phyloP scores from a whole-genome alignment of 2,329 filamentous ascomycete species.

The Neofusicoccum cordaticola region DNA sequence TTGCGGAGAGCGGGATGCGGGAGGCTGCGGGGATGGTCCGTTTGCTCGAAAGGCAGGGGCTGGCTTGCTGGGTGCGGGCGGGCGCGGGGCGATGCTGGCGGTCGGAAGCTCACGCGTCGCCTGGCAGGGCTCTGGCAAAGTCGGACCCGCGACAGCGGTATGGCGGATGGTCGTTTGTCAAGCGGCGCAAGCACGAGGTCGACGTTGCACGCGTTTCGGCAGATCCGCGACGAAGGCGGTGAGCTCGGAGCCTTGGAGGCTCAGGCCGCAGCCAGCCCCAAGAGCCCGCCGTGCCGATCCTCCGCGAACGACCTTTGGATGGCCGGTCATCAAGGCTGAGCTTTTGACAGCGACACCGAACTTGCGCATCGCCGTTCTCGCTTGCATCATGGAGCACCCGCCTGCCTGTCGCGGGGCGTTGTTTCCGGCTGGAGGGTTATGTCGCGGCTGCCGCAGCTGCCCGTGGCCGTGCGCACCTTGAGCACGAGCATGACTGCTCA shows the following conservation, averaged over 20 bases:
- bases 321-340: too few species aligned
- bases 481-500: neutral
- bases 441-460: neutral
- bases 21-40: slow-evolving; percentile 12
- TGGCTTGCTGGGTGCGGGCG: neutral
- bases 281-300: neutral
- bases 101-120: neutral
- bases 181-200: slow-evolving; percentile 12
- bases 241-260: neutral
- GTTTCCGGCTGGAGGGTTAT: neutral
- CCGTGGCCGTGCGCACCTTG: neutral
- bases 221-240: slow-evolving; percentile 9
- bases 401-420: neutral
- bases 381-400: too few species aligned
- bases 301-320: neutral
- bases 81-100: neutral
- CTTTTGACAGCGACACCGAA: too few species aligned
- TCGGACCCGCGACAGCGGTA: neutral
- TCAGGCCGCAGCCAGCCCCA: neutral
- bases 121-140: neutral
- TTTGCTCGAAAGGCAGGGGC: neutral
- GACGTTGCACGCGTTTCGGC: slow-evolving; percentile 14
- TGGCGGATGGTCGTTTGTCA: neutral
- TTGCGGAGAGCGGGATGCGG: slow-evolving; percentile 5
- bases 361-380: too few species aligned